Conservation (phyloP, 768 basidiomycete species). For the Amanita polypyramis region DNA sequence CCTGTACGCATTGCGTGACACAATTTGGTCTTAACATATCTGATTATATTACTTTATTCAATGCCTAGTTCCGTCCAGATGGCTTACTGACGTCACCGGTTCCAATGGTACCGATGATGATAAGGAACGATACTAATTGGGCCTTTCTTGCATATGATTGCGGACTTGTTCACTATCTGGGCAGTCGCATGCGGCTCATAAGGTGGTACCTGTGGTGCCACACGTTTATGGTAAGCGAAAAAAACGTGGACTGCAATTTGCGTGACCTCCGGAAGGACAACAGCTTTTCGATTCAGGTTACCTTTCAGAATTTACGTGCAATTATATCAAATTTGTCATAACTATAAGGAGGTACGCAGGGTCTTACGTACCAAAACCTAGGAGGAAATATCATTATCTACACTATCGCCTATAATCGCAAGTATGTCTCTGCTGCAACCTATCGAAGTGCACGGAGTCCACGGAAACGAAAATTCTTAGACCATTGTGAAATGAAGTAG, state of each 20-base stretch:
- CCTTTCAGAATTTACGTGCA: not conserved
- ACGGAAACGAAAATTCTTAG: too few relatives aligned
- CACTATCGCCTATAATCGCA: too few relatives aligned
- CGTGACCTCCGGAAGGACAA: not conserved
- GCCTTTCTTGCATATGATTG: not conserved
- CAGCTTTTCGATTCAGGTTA: not conserved
- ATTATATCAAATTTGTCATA: not conserved
- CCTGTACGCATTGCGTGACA: not conserved
- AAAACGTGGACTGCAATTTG: not conserved
- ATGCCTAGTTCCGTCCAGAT: not conserved
- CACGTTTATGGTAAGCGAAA: not conserved
- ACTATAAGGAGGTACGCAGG: too few relatives aligned
- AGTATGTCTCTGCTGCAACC: too few relatives aligned
- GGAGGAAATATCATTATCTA: too few relatives aligned
- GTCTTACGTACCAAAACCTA: too few relatives aligned
- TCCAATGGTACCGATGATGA: not conserved
- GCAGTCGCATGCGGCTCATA: too few relatives aligned
- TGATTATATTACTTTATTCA: not conserved
- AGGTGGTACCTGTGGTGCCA: too few relatives aligned
- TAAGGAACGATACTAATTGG: not conserved
- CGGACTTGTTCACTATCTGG: not conserved
- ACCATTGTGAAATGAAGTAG: too few relatives aligned
- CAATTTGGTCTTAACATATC: not conserved
- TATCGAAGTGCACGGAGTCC: too few relatives aligned
- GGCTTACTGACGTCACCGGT: not conserved